phyloP scores from a whole-genome alignment of 2,329 filamentous ascomycete species.

The Teratosphaeria epicoccoides region DNA sequence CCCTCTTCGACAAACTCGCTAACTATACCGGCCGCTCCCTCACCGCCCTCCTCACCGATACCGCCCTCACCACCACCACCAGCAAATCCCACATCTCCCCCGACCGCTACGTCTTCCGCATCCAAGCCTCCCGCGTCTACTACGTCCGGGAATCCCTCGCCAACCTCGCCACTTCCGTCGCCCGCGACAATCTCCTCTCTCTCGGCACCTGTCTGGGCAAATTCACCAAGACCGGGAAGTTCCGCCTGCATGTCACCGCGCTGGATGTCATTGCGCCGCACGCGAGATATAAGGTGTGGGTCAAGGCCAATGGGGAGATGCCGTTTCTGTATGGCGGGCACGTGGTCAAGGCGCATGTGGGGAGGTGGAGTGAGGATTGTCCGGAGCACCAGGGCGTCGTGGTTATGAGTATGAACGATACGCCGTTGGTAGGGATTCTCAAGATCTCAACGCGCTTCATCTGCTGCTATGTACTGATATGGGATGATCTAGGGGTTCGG shows the following conservation, averaged over 20 bases:
- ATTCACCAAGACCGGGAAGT: slow-evolving; percentile 94
- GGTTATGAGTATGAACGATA: slow-evolving; percentile 85
- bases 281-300: slow-evolving; percentile 93
- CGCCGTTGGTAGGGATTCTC: slow-evolving; percentile 55
- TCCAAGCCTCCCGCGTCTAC: slow-evolving; percentile 76
- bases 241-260: slow-evolving; percentile 86
- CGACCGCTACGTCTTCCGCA: slow-evolving; percentile 76
- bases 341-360: slow-evolving; percentile 71
- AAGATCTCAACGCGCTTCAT: too few relatives aligned
- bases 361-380: slow-evolving; percentile 79
- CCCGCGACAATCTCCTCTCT: slow-evolving; percentile 70
- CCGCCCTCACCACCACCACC: slow-evolving; percentile 38
- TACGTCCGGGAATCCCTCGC: slow-evolving; percentile 84
- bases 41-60: slow-evolving; percentile 55
- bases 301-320: slow-evolving; percentile 94
- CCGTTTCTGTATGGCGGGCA: slow-evolving; percentile 93
- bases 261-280: slow-evolving; percentile 81
- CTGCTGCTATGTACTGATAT: too few relatives aligned
- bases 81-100: slow-evolving; percentile 24
- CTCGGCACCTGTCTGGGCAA: slow-evolving; percentile 89
- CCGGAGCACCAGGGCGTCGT: slow-evolving; percentile 89
- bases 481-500: slow-evolving; percentile 73
- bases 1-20: slow-evolving; percentile 83
- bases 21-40: slow-evolving; percentile 83
- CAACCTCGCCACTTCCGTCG: slow-evolving; percentile 79